Evolutionary conservation across 108 stramenopile species (phyloP).

Genomic region (Cyclotella baltica): DNA sequence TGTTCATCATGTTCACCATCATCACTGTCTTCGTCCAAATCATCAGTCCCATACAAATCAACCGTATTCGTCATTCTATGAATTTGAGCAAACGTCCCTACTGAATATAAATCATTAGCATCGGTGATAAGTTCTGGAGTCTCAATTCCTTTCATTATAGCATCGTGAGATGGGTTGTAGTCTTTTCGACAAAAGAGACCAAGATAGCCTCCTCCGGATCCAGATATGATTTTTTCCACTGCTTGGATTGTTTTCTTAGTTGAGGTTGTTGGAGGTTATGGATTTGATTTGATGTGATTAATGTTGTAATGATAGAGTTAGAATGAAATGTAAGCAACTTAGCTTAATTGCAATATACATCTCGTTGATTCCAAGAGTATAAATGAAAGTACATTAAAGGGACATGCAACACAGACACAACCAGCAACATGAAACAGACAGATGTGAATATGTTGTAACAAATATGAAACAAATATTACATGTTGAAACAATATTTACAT

Average conservation of each 20-base stretch:
- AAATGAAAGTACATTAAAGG: too few relatives aligned
- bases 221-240: conserved; percentile 64
- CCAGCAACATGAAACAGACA: too few relatives aligned
- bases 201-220: conserved; percentile 69
- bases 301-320: too few relatives aligned
- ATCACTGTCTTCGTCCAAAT: background rate
- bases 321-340: too few relatives aligned
- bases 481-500: too few relatives aligned
- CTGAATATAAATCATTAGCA: conserved; percentile 73
- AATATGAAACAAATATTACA: too few relatives aligned
- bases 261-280: background rate
- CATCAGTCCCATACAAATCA: conserved; percentile 15
- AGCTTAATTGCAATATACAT: too few relatives aligned
- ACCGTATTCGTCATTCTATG: conserved; percentile 62
- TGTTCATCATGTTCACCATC: conserved; percentile 16
- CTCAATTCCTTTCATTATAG: conserved; percentile 73
- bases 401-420: too few relatives aligned
- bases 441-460: too few relatives aligned
- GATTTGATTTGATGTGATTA: background rate
- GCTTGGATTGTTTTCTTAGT: conserved; percentile 70
- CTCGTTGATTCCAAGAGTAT: too few relatives aligned
- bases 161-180: conserved; percentile 45
- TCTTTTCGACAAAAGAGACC: conserved; percentile 81
- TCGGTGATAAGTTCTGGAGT: conserved; percentile 82
- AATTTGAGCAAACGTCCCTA: conserved; percentile 90